Evolutionary conservation across 768 basidiomycete genomes (phyloP).

Genomic region (Tulasnella sp.): DNA sequence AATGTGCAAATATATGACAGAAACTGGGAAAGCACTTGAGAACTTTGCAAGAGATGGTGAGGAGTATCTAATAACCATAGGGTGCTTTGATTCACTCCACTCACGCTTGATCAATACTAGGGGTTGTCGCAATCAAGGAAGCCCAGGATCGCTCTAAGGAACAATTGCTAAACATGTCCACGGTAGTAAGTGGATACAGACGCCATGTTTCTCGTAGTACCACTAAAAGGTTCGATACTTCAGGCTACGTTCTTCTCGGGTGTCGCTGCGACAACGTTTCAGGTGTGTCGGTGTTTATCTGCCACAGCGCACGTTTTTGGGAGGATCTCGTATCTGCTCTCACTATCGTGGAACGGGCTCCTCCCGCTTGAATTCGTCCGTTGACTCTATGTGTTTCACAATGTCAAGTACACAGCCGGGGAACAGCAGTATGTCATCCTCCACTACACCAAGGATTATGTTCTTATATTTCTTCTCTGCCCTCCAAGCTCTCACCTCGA

Average conservation of each 20-base stretch:
- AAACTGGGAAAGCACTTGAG: slow-evolving; percentile 55
- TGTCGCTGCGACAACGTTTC: neutral
- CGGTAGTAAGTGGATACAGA: neutral
- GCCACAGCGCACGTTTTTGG: neutral
- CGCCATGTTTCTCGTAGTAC: neutral
- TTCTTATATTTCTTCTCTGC: neutral
- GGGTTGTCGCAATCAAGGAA: slow-evolving; percentile 60
- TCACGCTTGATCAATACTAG: slow-evolving; percentile 29
- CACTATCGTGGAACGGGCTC: neutral
- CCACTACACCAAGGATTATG: neutral
- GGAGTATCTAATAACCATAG: neutral
- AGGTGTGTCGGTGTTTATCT: neutral
- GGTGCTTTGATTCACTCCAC: neutral
- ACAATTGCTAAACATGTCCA: slow-evolving; percentile 15
- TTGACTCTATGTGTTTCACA: neutral
- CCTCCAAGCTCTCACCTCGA: neutral
- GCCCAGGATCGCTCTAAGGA: slow-evolving; percentile 4
- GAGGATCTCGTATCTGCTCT: no score
- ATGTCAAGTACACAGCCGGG: neutral
- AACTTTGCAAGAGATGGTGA: slow-evolving; percentile 73
- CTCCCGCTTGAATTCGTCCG: neutral
- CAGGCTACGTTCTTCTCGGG: slow-evolving; percentile 4
- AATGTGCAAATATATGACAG: slow-evolving; percentile 65
- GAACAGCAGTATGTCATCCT: neutral
- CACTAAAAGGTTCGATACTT: neutral